phyloP scores from a whole-genome alignment of 176 grass and related monocot genomes.

The Oropetium thomaeum region DNA sequence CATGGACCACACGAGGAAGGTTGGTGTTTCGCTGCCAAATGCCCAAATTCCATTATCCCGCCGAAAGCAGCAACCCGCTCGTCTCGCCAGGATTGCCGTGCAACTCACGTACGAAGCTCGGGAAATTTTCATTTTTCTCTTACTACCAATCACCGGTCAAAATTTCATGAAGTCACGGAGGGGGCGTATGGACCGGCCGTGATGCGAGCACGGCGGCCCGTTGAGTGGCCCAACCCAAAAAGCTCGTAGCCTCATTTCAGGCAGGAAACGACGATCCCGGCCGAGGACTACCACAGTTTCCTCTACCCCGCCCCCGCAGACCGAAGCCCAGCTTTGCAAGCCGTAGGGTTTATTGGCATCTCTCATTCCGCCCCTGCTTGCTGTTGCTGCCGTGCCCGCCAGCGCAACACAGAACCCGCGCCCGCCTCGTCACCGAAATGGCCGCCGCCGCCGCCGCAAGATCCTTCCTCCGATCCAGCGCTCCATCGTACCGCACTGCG shows the following conservation, averaged over 20 bases:
- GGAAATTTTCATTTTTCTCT: no score
- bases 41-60: neutral
- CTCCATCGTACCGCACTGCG: conserved; percentile 28
- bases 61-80: neutral
- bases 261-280: no score
- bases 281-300: neutral
- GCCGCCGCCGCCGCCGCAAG: conserved; percentile 52
- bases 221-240: neutral
- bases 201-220: neutral
- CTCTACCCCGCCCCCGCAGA: neutral
- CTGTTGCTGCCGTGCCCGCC: neutral
- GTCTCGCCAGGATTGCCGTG: conserved; percentile 13
- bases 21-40: neutral
- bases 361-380: neutral
- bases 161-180: neutral
- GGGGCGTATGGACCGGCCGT: neutral
- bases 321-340: neutral
- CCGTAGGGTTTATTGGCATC: conserved; percentile 44
- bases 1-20: neutral
- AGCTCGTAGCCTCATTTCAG: neutral
- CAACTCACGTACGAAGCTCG: neutral
- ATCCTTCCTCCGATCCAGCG: conserved; percentile 63
- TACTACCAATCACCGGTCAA: no score
- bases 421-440: conserved; percentile 40
- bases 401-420: neutral